These are phyloP conservation scores for Aspergillus terreus DNA, from an alignment of 2,329 filamentous ascomycete species.

Conservation along the genomic window DNA sequence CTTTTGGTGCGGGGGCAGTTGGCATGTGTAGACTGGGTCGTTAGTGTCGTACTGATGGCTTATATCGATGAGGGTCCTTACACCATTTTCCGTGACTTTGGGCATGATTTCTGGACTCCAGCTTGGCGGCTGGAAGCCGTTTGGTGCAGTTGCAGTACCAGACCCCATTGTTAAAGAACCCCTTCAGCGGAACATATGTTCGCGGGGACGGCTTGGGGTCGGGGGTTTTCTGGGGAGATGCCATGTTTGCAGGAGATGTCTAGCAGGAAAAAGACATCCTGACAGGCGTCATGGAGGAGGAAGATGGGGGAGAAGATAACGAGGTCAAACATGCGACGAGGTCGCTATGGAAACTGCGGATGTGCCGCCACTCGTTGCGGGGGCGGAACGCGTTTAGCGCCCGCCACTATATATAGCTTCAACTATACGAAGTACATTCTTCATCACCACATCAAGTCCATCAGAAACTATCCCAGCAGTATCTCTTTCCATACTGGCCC, in stretches of 20 bases:
- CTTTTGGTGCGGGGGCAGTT: slow-evolving; percentile 44
- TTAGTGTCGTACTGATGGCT: slow-evolving; percentile 2
- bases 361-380: background rate
- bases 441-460: no score
- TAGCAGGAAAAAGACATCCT: background rate
- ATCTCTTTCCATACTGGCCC: background rate
- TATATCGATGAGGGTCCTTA: slow-evolving; percentile 20
- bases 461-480: background rate
- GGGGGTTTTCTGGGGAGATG: slow-evolving; percentile 18
- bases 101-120: slow-evolving; percentile 56
- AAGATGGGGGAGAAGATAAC: background rate
- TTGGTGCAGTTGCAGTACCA: slow-evolving; percentile 57
- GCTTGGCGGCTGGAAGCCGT: slow-evolving; percentile 51
- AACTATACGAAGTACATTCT: no score
- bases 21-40: slow-evolving; percentile 53
- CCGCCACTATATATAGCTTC: background rate
- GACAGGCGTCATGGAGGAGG: background rate
- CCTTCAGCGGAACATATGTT: slow-evolving; percentile 25
- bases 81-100: slow-evolving; percentile 55
- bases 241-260: slow-evolving; percentile 13
- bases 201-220: slow-evolving; percentile 15
- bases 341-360: slow-evolving; percentile 18
- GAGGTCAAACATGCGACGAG: background rate
- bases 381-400: slow-evolving; percentile 2
- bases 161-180: slow-evolving; percentile 40